A percentile compares a stretch with the other conserved stretches of the same genome.
phyloP scores from a whole-genome alignment of 345 rosid genomes.

The Euphorbia tirucalli region DNA sequence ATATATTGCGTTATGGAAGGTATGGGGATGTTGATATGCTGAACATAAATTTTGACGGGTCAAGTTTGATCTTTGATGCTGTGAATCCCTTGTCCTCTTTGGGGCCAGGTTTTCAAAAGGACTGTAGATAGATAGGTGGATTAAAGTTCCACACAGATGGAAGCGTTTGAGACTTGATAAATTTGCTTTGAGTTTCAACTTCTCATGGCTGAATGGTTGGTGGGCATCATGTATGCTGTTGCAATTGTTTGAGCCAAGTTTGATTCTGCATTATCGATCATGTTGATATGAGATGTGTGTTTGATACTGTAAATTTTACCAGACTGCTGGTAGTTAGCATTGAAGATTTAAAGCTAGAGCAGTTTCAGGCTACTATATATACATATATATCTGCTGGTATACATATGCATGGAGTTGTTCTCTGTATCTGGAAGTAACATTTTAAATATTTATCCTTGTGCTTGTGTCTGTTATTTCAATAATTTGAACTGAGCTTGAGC shows the following conservation, averaged over 20 bases:
- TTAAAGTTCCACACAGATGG: neutral
- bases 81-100: neutral
- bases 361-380: neutral
- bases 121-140: neutral
- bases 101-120: slow-evolving; percentile 15
- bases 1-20: neutral
- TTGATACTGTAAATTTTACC: neutral
- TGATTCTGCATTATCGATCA: neutral
- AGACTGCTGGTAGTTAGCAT: neutral
- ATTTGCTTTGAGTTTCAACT: slow-evolving; percentile 1
- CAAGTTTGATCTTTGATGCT: neutral
- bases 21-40: neutral
- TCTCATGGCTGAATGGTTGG: neutral
- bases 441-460: neutral
- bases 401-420: neutral
- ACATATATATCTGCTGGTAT: neutral
- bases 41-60: neutral
- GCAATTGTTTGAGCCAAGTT: neutral
- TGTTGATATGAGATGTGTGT: neutral
- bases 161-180: neutral
- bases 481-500: neutral
- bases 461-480: neutral
- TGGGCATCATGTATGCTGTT: neutral
- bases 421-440: neutral
- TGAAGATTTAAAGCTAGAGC: neutral